Base-by-base conservation (phyloP, 139 green algal genomes). In the Coelastrella sp. region DNA sequence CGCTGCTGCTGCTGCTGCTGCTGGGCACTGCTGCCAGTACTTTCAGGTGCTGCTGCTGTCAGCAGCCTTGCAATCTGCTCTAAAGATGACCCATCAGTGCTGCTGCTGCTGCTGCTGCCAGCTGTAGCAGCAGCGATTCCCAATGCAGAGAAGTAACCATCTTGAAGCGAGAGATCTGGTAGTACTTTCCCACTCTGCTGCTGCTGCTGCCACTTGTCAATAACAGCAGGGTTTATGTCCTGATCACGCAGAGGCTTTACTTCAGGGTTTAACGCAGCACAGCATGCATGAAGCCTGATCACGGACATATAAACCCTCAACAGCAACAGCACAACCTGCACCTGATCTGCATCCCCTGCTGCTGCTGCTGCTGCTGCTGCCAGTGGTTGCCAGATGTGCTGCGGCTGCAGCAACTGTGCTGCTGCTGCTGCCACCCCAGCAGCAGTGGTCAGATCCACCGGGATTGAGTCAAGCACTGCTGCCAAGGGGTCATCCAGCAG, bases 201-300 rank as follows among this genome's bases (percentile, higher is more conserved):
- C 64, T 77, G 47, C 54, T 80, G 83, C 47, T 57, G 8, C 56
- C 23, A 16, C 22, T 57, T 7, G 23, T 88, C 83, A 22, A 88
- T 88, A 20, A 81, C 13, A 10, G 16, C n/a, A 47, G 83, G 83
- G 83, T 88, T 88, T 56, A 80, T 80, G 68, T 59, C 57, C n/a
- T 88, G 83, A 11, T 68, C 83, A 16, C 54, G 83, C 54, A 88
- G 68, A 2, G 83, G 68, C n/a, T 17, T 57, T 0, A 88, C 66
- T 58, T 80, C 83, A 81, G 83, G 83, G 83, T 88, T 80, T 58
- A 88, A 68, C 7, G 83, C 83, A 58, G 83, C 83, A 80, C 83
- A 88, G 10, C 19, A 10, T 5, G 68, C 47, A 57, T 88, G 83
- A 59, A 88, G 83, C 58, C 83, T 88, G 83, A 22, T 73, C 7